phyloP scores from a whole-genome alignment of 805 yeast species.

The Myxozyma nipponensis region DNA sequence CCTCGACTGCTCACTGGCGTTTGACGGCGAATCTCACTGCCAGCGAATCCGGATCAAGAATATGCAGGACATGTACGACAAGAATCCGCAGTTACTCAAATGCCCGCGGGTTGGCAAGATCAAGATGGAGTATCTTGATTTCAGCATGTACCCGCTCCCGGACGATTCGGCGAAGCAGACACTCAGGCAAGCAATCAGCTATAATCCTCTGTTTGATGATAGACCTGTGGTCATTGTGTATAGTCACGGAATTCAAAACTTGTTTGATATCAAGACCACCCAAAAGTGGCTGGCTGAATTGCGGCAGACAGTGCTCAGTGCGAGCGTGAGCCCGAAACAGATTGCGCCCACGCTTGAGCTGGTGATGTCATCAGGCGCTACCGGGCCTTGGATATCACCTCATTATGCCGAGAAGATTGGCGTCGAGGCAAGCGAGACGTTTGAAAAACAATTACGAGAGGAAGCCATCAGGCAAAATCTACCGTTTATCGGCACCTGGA shows the following conservation, averaged over 20 bases:
- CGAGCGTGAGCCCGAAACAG: neutral
- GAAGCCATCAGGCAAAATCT: neutral
- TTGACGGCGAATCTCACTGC: neutral
- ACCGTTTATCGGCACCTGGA: slow-evolving; percentile 25
- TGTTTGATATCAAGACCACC: slow-evolving; percentile 7
- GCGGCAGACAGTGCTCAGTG: slow-evolving; percentile 1
- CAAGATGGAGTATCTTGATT: neutral
- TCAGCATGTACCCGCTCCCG: slow-evolving; percentile 3
- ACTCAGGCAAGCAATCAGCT: neutral
- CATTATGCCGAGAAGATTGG: slow-evolving; percentile 1
- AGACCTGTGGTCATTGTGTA: slow-evolving; percentile 19
- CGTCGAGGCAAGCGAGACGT: slow-evolving; percentile 9
- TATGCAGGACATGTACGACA: neutral
- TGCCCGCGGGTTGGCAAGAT: neutral
- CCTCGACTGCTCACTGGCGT: slow-evolving; percentile 12
- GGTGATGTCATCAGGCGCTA: slow-evolving; percentile 21
- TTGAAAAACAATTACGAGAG: slow-evolving; percentile 12
- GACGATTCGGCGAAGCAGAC: neutral
- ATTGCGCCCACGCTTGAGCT: slow-evolving; percentile 9
- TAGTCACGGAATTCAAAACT: slow-evolving; percentile 5
- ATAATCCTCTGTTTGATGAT: neutral
- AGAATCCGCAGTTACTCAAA: neutral
- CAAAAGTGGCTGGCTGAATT: slow-evolving; percentile 8
- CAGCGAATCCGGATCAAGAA: neutral
- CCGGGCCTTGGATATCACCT: slow-evolving; percentile 12